Evolutionary conservation across 345 rosid genomes (phyloP).

Genomic region (Populus euphratica): DNA sequence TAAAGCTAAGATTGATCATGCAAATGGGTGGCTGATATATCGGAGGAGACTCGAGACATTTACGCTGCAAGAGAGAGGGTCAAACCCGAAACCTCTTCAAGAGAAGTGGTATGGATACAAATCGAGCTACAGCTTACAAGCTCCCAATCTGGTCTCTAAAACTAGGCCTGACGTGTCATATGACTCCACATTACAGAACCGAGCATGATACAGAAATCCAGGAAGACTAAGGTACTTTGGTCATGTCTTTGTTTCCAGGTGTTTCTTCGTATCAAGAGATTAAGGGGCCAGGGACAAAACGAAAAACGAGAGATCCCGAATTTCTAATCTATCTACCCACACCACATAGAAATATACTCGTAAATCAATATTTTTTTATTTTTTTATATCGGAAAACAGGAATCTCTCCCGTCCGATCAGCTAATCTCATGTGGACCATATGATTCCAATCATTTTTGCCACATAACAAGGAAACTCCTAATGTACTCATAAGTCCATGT

Average conservation of each 20-base stretch:
- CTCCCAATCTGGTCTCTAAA: background rate
- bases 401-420: background rate
- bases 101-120: background rate
- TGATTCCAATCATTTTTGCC: background rate
- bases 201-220: background rate
- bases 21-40: conserved; percentile 60
- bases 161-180: background rate
- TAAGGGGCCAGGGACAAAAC: background rate
- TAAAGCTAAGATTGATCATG: conserved; percentile 69
- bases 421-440: background rate
- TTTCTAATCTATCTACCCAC: background rate
- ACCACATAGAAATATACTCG: background rate
- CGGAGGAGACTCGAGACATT: conserved; percentile 80
- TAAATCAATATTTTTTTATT: background rate
- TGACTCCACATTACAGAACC: background rate
- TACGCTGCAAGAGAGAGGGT: conserved; percentile 42
- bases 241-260: background rate
- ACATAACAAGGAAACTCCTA: background rate
- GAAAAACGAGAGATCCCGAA: background rate
- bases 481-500: background rate
- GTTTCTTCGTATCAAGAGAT: background rate
- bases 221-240: background rate
- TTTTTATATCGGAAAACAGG: background rate
- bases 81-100: background rate
- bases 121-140: background rate